These are phyloP conservation scores for Ramichloridium luteum DNA, from an alignment of 2,329 filamentous ascomycete species.

Conservation along the genomic window DNA sequence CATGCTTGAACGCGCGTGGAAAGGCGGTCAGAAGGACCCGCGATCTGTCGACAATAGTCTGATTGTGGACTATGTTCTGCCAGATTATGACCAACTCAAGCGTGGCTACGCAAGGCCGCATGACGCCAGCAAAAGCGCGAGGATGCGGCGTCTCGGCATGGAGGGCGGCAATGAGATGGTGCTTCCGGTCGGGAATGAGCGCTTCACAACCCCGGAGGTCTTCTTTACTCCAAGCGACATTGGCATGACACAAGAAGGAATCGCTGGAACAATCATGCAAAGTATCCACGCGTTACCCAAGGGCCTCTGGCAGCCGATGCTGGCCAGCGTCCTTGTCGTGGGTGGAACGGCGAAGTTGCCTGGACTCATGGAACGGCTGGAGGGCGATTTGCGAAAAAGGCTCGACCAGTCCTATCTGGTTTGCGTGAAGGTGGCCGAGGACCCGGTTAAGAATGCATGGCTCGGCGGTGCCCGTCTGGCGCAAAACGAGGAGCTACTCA, in stretches of 20 bases:
- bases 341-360: slow-evolving; percentile 72
- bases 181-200: slow-evolving; percentile 78
- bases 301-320: slow-evolving; percentile 69
- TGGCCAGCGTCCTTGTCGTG: slow-evolving; percentile 80
- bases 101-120: slow-evolving; percentile 66
- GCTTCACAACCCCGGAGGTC: slow-evolving; percentile 80
- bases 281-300: slow-evolving; percentile 62
- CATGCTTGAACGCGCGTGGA: slow-evolving; percentile 78
- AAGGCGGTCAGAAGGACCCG: slow-evolving; percentile 52
- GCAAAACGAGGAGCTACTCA: slow-evolving; percentile 50
- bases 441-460: slow-evolving; percentile 77
- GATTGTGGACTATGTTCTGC: slow-evolving; percentile 82
- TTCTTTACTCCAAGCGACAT: slow-evolving; percentile 79
- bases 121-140: slow-evolving; percentile 52
- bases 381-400: slow-evolving; percentile 20
- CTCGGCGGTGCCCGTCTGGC: slow-evolving; percentile 70
- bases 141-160: slow-evolving; percentile 37
- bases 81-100: slow-evolving; percentile 55
- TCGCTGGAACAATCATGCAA: slow-evolving; percentile 73
- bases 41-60: slow-evolving; percentile 41
- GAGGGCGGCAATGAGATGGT: slow-evolving; percentile 56
- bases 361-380: slow-evolving; percentile 67
- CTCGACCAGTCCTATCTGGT: slow-evolving; percentile 60
- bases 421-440: slow-evolving; percentile 53
- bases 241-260: slow-evolving; percentile 68